Conservation (phyloP, 345 rosid genomes). For the Alliaria petiolata region DNA sequence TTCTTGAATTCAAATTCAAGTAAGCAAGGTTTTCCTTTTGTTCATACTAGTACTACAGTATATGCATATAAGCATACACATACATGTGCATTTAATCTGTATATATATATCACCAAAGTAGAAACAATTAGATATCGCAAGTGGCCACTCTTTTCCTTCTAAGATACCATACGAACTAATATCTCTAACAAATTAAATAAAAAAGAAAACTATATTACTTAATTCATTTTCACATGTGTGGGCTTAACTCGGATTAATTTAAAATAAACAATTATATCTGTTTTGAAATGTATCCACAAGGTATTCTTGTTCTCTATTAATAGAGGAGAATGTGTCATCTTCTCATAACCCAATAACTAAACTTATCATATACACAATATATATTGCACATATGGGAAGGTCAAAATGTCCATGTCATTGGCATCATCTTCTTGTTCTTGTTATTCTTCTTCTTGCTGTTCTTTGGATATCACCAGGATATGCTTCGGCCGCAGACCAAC, state of each 20-base stretch:
- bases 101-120: background rate
- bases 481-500: conserved; percentile 29
- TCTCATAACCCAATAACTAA: conserved; percentile 27
- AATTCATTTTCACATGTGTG: conserved; percentile 1
- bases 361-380: background rate
- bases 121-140: conserved; percentile 17
- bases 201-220: background rate
- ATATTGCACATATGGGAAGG: too few relatives aligned
- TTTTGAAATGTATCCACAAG: background rate
- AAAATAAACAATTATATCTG: background rate
- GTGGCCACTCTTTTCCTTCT: conserved; percentile 15
- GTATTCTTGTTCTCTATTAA: conserved; percentile 18
- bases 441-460: conserved; percentile 24
- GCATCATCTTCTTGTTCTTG: conserved; percentile 18
- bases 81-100: background rate
- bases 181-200: too few relatives aligned
- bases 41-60: conserved; percentile 24
- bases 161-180: conserved; percentile 5
- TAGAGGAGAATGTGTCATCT: conserved; percentile 25
- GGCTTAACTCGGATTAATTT: background rate
- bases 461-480: conserved; percentile 22
- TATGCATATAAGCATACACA: background rate
- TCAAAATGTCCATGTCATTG: conserved; percentile 12
- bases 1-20: conserved; percentile 58
- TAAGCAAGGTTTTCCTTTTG: conserved; percentile 8